Conservation (phyloP, 805 yeast species). For the Metschnikowia gelsemii region DNA sequence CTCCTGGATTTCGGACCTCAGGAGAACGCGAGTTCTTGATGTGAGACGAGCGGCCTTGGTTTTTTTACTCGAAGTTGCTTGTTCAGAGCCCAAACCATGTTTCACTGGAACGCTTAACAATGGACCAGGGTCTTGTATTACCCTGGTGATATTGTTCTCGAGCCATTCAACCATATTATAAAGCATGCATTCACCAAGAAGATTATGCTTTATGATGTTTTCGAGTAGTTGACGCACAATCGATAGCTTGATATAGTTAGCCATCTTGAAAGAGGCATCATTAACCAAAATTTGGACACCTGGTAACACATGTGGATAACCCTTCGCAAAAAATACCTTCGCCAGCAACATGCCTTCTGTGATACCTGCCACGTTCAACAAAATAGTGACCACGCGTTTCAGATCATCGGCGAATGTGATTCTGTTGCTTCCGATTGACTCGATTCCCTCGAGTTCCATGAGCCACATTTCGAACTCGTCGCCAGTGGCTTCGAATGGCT, state of each 20-base stretch:
- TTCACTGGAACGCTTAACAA: slow-evolving; percentile 28
- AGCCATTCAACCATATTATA: slow-evolving; percentile 76
- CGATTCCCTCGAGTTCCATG: slow-evolving; percentile 70
- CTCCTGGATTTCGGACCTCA: slow-evolving; percentile 2
- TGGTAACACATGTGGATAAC: slow-evolving; percentile 67
- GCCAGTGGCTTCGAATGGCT: slow-evolving; percentile 16
- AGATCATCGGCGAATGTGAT: slow-evolving; percentile 28
- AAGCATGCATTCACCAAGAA: slow-evolving; percentile 70
- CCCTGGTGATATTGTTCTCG: slow-evolving; percentile 54
- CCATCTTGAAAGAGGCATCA: slow-evolving; percentile 50
- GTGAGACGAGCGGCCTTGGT: not conserved
- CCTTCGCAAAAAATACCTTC: slow-evolving; percentile 27
- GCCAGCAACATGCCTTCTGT: slow-evolving; percentile 19
- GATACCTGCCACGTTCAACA: slow-evolving; percentile 13
- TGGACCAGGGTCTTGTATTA: slow-evolving; percentile 76
- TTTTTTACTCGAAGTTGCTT: not conserved
- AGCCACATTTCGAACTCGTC: slow-evolving; percentile 56
- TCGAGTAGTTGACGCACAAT: slow-evolving; percentile 48
- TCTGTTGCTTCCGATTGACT: slow-evolving; percentile 55
- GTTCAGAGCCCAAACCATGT: not conserved
- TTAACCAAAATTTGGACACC: slow-evolving; percentile 57
- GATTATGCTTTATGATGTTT: slow-evolving; percentile 40
- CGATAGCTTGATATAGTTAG: slow-evolving; percentile 68
- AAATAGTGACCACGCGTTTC: slow-evolving; percentile 18
- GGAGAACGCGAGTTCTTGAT: not conserved